phyloP scores from a whole-genome alignment of 768 basidiomycete genomes.

The Mycena metata region DNA sequence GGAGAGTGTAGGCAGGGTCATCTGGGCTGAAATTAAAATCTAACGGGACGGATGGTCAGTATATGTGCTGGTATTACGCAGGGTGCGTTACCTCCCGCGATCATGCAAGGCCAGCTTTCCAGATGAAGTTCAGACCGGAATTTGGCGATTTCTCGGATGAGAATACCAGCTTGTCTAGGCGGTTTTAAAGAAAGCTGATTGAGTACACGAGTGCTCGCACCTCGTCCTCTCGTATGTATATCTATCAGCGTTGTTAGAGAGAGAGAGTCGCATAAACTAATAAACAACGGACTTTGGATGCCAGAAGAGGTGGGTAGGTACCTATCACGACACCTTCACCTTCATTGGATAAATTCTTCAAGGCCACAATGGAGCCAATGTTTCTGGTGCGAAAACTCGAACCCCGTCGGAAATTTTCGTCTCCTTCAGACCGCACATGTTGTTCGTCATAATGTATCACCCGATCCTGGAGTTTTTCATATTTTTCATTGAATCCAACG shows the following conservation, averaged over 20 bases:
- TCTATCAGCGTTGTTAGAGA: slow-evolving; percentile 47
- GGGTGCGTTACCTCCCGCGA: slow-evolving; percentile 81
- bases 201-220: slow-evolving; percentile 49
- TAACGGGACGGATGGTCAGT: slow-evolving; percentile 44
- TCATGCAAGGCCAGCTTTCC: slow-evolving; percentile 80
- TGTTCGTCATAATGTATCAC: slow-evolving; percentile 80
- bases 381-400: slow-evolving; percentile 82
- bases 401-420: slow-evolving; percentile 58
- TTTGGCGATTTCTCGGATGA: slow-evolving; percentile 71
- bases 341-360: slow-evolving; percentile 59
- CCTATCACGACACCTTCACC: slow-evolving; percentile 77
- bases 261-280: slow-evolving; percentile 10
- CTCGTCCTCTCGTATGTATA: slow-evolving; percentile 89
- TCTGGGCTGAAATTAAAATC: slow-evolving; percentile 93
- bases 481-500: slow-evolving; percentile 77
- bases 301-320: slow-evolving; percentile 97
- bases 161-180: slow-evolving; percentile 80
- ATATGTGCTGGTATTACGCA: background rate
- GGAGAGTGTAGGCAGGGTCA: slow-evolving; percentile 85
- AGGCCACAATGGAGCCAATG: slow-evolving; percentile 80
- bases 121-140: slow-evolving; percentile 64
- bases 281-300: slow-evolving; percentile 77
- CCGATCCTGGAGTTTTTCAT: slow-evolving; percentile 59
- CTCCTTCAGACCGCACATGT: slow-evolving; percentile 58
- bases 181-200: slow-evolving; percentile 11